A percentile compares a stretch with the other conserved stretches of the same genome.
Conservation (phyloP, 2,329 filamentous ascomycete genomes). For the Paecilomyces sp. region DNA sequence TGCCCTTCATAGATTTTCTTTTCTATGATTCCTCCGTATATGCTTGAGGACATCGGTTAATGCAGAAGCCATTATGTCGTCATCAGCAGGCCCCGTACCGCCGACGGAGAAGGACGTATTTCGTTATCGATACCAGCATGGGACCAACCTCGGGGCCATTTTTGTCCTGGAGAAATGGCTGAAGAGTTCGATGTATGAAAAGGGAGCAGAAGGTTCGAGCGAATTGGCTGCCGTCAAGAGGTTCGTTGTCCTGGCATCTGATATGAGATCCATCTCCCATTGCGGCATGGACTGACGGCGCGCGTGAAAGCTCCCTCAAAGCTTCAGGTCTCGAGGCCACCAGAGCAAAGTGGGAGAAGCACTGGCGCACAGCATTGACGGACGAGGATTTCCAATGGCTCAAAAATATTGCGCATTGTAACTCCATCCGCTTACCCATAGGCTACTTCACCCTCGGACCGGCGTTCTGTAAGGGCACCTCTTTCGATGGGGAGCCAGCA, state of each 20-base stretch:
- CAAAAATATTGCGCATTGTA: constrained; percentile 45
- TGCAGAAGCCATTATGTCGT: constrained; percentile 1
- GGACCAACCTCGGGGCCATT: constrained; percentile 51
- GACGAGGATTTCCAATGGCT: constrained; percentile 50
- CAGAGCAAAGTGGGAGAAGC: constrained; percentile 44
- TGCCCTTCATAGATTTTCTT: neutral
- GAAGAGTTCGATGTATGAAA: constrained; percentile 42
- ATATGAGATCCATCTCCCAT: neutral
- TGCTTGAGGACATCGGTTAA: constrained; percentile 2
- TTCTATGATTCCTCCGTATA: neutral
- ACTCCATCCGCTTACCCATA: constrained; percentile 53
- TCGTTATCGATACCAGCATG: constrained; percentile 54
- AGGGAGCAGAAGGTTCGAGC: constrained; percentile 32
- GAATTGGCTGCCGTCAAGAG: constrained; percentile 48
- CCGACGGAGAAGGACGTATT: constrained; percentile 22
- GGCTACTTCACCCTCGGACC: constrained; percentile 53
- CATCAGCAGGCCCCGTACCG: constrained; percentile 9
- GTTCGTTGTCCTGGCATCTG: constrained; percentile 8
- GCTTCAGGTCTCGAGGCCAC: constrained; percentile 43
- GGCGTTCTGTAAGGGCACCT: constrained; percentile 43
- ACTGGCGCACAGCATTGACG: constrained; percentile 46
- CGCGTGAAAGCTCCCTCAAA: constrained; percentile 31
- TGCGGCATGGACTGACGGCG: neutral
- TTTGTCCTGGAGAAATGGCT: constrained; percentile 58
- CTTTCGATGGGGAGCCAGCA: constrained; percentile 41